These are phyloP conservation scores for Thuja plicata DNA, from an alignment of 83 land plant species.

Conservation along the genomic window DNA sequence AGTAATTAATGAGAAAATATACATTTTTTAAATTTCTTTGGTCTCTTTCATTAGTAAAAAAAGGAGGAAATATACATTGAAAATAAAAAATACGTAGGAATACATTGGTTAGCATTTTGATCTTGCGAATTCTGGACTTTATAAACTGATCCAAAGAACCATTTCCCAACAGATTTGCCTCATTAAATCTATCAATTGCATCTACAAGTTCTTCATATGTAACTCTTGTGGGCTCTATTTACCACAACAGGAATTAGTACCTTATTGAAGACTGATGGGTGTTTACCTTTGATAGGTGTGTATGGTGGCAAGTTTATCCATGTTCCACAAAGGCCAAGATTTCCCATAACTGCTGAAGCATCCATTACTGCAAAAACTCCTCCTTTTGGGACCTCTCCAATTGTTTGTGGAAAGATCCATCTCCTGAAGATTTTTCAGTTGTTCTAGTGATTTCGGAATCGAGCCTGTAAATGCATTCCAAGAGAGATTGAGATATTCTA, in stretches of 20 bases:
- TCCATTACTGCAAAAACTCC: slow-evolving; percentile 15
- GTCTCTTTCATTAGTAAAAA: too few species aligned
- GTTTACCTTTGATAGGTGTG: not conserved
- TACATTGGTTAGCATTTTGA: not conserved
- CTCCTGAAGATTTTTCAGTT: not conserved
- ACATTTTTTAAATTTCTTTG: too few species aligned
- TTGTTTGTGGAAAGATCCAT: slow-evolving; percentile 30
- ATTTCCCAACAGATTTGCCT: too few species aligned
- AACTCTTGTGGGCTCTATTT: not conserved
- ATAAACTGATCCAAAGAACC: too few species aligned
- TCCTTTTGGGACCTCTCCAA: slow-evolving; percentile 28
- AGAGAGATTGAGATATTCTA: too few species aligned
- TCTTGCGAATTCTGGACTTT: slow-evolving; percentile 17
- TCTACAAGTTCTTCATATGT: slow-evolving; percentile 15
- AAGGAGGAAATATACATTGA: too few species aligned
- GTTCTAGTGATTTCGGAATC: slow-evolving; percentile 20
- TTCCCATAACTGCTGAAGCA: slow-evolving; percentile 9
- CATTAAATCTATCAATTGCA: slow-evolving; percentile 11
- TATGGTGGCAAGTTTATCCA: slow-evolving; percentile 17
- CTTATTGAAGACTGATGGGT: not conserved
- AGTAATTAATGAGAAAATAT: too few species aligned
- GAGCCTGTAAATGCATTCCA: slow-evolving; percentile 24
- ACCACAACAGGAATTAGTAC: not conserved
- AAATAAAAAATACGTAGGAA: too few species aligned
- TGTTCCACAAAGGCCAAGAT: slow-evolving; percentile 23